phyloP scores from a whole-genome alignment of 768 basidiomycete genomes.

The Hypholoma fasciculare region DNA sequence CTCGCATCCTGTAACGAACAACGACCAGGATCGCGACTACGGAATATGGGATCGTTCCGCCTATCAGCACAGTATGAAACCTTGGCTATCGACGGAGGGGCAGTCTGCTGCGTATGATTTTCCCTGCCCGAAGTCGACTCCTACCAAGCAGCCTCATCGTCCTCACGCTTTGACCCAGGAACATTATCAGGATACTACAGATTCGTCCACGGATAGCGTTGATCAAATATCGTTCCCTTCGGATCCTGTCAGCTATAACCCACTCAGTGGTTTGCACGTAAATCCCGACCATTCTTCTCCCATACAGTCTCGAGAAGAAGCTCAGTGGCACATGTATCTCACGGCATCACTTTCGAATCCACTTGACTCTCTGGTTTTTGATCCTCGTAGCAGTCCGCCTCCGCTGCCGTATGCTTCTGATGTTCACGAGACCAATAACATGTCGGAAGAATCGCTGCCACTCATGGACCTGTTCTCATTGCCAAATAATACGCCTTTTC shows the following conservation, averaged over 20 bases:
- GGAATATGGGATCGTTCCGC: constrained; percentile 1
- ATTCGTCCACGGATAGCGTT: background rate
- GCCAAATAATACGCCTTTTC: background rate
- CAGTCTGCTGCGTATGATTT: background rate
- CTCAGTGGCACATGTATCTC: constrained; percentile 22
- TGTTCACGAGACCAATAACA: background rate
- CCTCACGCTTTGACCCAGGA: background rate
- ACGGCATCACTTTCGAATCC: constrained; percentile 18
- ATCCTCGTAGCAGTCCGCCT: background rate
- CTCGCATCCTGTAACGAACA: constrained; percentile 8
- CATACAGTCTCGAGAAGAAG: constrained; percentile 12
- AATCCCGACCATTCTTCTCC: constrained; percentile 2
- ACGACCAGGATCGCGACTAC: constrained; percentile 4
- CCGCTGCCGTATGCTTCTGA: background rate
- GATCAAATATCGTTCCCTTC: background rate
- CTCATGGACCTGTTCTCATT: background rate
- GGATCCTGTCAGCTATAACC: background rate
- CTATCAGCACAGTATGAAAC: background rate
- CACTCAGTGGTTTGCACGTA: background rate
- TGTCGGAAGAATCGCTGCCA: background rate
- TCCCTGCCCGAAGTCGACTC: background rate
- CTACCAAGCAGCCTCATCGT: background rate
- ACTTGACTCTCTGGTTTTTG: constrained; percentile 13
- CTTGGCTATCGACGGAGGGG: constrained; percentile 6
- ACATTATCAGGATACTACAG: background rate